phyloP scores from a whole-genome alignment of 108 stramenopile genomes.

The Nitzschia sp. region DNA sequence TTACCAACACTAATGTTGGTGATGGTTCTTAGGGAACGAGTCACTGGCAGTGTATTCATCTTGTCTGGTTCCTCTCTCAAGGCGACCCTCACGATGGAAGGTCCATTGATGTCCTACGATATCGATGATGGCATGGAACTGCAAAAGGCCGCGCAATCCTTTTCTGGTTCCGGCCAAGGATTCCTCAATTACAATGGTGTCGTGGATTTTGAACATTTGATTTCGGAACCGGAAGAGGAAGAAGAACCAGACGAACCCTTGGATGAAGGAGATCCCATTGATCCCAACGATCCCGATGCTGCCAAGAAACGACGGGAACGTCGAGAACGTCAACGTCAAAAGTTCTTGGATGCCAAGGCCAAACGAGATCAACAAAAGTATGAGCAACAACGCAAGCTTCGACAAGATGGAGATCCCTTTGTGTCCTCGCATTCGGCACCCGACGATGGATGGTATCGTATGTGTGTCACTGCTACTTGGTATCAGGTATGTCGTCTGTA shows the following conservation, averaged over 20 bases:
- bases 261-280: constrained; percentile 24
- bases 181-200: constrained; percentile 17
- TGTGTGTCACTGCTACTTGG: constrained; percentile 57
- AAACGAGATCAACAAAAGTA: constrained; percentile 35
- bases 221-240: constrained; percentile 28
- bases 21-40: constrained; percentile 40
- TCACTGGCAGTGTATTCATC: constrained; percentile 68
- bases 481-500: constrained; percentile 34
- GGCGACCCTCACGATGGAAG: constrained; percentile 55
- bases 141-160: constrained; percentile 16
- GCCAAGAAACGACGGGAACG: constrained; percentile 26
- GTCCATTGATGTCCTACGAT: constrained; percentile 57
- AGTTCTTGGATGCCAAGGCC: constrained; percentile 31
- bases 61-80: constrained; percentile 55
- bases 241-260: constrained; percentile 23
- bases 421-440: constrained; percentile 46
- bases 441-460: constrained; percentile 72
- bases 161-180: constrained; percentile 6
- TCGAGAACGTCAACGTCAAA: constrained; percentile 39
- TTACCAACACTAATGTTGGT: too few relatives aligned
- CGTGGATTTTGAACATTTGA: constrained; percentile 68
- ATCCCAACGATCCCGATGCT: constrained; percentile 31
- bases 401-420: constrained; percentile 64
- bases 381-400: constrained; percentile 36
- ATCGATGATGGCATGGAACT: constrained; percentile 34